Evolutionary conservation across 257 asterid species (phyloP).

Genomic region (Ocimum tenuiflorum): DNA sequence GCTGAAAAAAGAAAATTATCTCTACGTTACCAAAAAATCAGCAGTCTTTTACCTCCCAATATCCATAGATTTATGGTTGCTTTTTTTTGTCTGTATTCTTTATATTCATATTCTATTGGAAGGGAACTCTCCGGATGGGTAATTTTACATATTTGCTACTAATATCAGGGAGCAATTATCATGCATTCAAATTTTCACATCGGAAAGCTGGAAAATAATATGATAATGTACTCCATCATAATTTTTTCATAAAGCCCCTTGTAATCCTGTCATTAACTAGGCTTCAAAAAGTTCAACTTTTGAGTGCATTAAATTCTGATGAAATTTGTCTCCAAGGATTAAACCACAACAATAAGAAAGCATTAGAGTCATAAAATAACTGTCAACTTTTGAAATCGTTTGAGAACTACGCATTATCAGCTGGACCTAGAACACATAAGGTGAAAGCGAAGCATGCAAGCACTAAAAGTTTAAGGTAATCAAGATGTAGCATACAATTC

Average conservation of each 20-base stretch:
- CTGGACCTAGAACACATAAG: too few relatives aligned
- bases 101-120: background rate
- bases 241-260: background rate
- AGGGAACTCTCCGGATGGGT: background rate
- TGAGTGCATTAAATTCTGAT: slow-evolving; percentile 2
- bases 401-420: too few relatives aligned
- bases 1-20: too few relatives aligned
- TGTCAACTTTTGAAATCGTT: too few relatives aligned
- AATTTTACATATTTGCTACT: background rate
- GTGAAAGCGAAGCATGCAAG: too few relatives aligned
- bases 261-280: background rate
- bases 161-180: background rate
- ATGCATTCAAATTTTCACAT: background rate
- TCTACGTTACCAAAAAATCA: background rate
- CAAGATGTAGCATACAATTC: too few relatives aligned
- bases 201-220: background rate
- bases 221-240: background rate
- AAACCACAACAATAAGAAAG: too few relatives aligned
- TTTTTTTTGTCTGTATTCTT: background rate
- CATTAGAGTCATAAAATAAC: too few relatives aligned
- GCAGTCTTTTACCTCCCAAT: background rate
- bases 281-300: slow-evolving; percentile 7
- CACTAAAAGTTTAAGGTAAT: too few relatives aligned
- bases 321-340: too few relatives aligned
- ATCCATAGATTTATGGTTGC: background rate